These are phyloP conservation scores for Candida morakotiae DNA, from an alignment of 805 yeast genomes.

Conservation along the genomic window DNA sequence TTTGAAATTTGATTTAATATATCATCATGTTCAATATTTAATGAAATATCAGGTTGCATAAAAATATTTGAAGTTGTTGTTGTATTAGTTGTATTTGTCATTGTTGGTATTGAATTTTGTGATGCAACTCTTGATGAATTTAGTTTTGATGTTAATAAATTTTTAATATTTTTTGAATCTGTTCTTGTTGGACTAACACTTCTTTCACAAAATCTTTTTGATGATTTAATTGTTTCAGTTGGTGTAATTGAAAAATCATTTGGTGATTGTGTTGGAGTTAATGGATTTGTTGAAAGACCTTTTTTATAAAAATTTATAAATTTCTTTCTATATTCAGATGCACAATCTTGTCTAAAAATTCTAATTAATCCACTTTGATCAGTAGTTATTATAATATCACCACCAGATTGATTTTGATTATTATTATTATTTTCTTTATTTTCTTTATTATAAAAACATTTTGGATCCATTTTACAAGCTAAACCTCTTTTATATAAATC, in stretches of 20 bases:
- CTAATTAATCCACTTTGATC: constrained; percentile 72
- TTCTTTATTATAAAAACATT: not conserved
- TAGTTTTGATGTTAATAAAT: constrained; percentile 2
- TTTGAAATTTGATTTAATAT: not conserved
- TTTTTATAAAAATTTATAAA: constrained; percentile 14
- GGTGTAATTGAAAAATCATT: constrained; percentile 3
- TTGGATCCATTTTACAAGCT: constrained; percentile 8
- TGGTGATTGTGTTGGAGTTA: constrained; percentile 2
- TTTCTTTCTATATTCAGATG: constrained; percentile 36
- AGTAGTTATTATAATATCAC: constrained; percentile 66
- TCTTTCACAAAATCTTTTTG: constrained; percentile 2
- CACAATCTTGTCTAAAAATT: constrained; percentile 77
- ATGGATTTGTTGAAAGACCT: constrained; percentile 5
- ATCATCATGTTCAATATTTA: constrained; percentile 1
- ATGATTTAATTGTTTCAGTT: constrained; percentile 1
- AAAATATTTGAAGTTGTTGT: not conserved
- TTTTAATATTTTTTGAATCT: constrained; percentile 2
- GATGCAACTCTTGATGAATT: constrained; percentile 3
- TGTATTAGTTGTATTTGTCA: not conserved
- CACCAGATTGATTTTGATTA: constrained; percentile 10
- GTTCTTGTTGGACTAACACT: constrained; percentile 5
- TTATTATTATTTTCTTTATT: constrained; percentile 9
- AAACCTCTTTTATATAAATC: constrained; percentile 43
- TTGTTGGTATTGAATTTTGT: constrained; percentile 3
- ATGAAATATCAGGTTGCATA: not conserved